Conservation (phyloP, 2,329 filamentous ascomycete species). For the Blastomyces emzantsi region DNA sequence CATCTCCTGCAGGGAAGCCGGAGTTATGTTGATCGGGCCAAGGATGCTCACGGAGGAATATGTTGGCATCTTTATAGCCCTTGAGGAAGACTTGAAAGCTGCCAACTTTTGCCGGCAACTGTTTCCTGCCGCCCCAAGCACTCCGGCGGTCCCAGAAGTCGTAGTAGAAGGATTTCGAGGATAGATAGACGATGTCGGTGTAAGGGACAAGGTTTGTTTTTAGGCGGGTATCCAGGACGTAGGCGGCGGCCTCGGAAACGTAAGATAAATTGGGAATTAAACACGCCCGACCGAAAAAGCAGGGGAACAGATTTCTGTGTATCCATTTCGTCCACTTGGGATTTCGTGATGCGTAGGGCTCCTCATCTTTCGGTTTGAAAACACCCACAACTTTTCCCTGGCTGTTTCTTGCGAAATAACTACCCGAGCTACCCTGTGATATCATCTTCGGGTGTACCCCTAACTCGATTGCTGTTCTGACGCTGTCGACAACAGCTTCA, state of each 20-base stretch:
- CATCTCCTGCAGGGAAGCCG: constrained; percentile 59
- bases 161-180: constrained; percentile 96
- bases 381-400: constrained; percentile 94
- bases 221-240: constrained; percentile 83
- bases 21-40: constrained; percentile 83
- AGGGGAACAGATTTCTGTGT: constrained; percentile 93
- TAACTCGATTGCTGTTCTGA: constrained; percentile 79
- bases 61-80: constrained; percentile 92
- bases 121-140: constrained; percentile 78
- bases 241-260: constrained; percentile 93
- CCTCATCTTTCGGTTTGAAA: constrained; percentile 98
- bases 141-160: constrained; percentile 93
- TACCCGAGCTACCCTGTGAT: constrained; percentile 91
- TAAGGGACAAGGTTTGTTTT: constrained; percentile 91
- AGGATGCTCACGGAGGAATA: constrained; percentile 88
- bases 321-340: constrained; percentile 99
- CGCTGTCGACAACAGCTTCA: constrained; percentile 79
- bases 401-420: constrained; percentile 89
- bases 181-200: constrained; percentile 87
- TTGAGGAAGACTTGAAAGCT: constrained; percentile 98
- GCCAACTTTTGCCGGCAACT: constrained; percentile 79
- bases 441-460: constrained; percentile 94
- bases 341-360: constrained; percentile 92
- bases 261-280: constrained; percentile 97
- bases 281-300: constrained; percentile 90